Conservation (phyloP, 2,329 filamentous ascomycete species). For the Exophiala xenobiotica region DNA sequence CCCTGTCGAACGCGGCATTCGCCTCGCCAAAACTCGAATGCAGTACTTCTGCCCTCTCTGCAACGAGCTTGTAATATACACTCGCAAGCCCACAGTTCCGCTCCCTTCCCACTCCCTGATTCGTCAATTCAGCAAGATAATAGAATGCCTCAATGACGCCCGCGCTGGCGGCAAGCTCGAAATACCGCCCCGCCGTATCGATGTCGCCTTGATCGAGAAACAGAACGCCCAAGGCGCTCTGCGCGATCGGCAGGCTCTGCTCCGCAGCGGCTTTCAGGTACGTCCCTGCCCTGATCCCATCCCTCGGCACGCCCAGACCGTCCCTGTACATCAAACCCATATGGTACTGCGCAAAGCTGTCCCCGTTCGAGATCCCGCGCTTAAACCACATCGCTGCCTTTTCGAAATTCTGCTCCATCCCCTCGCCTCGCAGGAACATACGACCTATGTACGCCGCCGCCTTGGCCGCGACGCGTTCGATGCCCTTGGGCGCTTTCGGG, state of each 20-base stretch:
- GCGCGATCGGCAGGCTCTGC: slow-evolving; percentile 74
- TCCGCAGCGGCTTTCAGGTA: slow-evolving; percentile 77
- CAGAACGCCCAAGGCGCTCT: slow-evolving; percentile 78
- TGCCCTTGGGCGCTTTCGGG: slow-evolving; percentile 65
- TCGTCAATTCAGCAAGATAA: slow-evolving; percentile 83
- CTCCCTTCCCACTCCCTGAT: slow-evolving; percentile 76
- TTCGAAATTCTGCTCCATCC: slow-evolving; percentile 73
- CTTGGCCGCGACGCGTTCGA: slow-evolving; percentile 77
- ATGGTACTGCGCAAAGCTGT: slow-evolving; percentile 80
- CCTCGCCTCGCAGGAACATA: slow-evolving; percentile 88
- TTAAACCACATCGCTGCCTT: slow-evolving; percentile 81
- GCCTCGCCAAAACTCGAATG: slow-evolving; percentile 80
- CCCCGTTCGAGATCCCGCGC: slow-evolving; percentile 70
- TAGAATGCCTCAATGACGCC: slow-evolving; percentile 87
- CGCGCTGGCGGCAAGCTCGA: slow-evolving; percentile 79
- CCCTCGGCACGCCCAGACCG: slow-evolving; percentile 69
- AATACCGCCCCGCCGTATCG: slow-evolving; percentile 76
- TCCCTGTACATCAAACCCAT: slow-evolving; percentile 80
- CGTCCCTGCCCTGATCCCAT: slow-evolving; percentile 70
- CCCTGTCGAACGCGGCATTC: slow-evolving; percentile 75
- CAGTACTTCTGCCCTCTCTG: slow-evolving; percentile 69
- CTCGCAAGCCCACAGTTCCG: slow-evolving; percentile 74
- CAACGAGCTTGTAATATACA: slow-evolving; percentile 78
- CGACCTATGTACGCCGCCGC: slow-evolving; percentile 83
- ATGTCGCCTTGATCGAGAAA: slow-evolving; percentile 88